Evolutionary conservation across 805 yeast species (phyloP), one percentile per base, ranked within the genome.

Genomic region (Metschnikowia proteae): DNA sequence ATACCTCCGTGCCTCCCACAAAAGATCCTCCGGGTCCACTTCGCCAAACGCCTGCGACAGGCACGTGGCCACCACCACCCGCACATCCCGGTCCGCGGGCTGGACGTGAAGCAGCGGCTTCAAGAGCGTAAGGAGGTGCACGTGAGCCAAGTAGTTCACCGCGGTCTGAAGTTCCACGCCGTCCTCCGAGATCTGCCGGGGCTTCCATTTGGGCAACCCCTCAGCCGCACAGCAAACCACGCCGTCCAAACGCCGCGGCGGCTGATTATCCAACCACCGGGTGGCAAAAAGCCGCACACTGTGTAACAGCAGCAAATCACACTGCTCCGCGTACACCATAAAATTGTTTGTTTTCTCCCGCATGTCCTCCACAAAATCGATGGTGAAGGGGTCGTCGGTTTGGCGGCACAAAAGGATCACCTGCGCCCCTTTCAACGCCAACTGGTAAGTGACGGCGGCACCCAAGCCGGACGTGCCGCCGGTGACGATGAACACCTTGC

Each of bases 381-480:
- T 71, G 4, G 86, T 65, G 96, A 97, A 92, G 13, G 53, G 50
- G 50, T 76, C 79, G 59, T 86, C 90, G 3, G 80, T 64, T 4
- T 83, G 75, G 37, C 92, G 71, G 33, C 87, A 84, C 39, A 89
- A 69, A 41, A 92, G 61, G 30, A 94, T 80, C 44, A 92, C 58
- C 63, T 94, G 98, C 0, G 98, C 97, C 3, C 99, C 99, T 44
- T 80, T 68, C 0, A 56, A 47, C 0, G 97, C 97, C 58, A 94
- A 63, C 30, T 90, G 90, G 33, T 75, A 73, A 0, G 81, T 94
- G 3, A 87, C 77, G 3, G 80, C 78, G 0, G 92, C 85, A 0
- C 99, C 99, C 51, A 89, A 64, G 0, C 98, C 97, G 1, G 95
- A 78, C 0, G 98, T 92, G 1, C 96, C 99, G n/a, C 99, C 99